These are phyloP conservation scores for Hansenula anomala DNA, from an alignment of 1,139 yeast genomes.

Conservation along the genomic window DNA sequence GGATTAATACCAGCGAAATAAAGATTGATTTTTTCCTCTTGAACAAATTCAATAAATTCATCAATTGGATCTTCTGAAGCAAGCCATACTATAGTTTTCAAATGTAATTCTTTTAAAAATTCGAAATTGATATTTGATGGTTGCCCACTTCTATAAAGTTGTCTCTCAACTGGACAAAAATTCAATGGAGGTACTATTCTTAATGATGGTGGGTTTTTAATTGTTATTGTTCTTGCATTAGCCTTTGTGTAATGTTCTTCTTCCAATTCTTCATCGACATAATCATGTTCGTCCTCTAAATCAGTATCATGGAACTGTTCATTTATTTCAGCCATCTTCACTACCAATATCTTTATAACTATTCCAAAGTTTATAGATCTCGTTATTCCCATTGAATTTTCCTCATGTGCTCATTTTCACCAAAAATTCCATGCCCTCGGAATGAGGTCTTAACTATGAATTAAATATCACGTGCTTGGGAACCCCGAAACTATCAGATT, in stretches of 20 bases:
- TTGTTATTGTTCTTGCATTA: conserved; percentile 17
- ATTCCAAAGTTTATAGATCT: too few relatives aligned
- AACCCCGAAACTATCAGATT: too few relatives aligned
- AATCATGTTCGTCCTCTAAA: conserved; percentile 18
- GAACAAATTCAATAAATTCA: conserved; percentile 77
- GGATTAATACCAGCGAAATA: conserved; percentile 55
- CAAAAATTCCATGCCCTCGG: too few relatives aligned
- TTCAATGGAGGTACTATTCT: conserved; percentile 89
- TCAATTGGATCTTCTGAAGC: conserved; percentile 96
- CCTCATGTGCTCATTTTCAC: too few relatives aligned
- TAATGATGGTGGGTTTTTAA: conserved; percentile 45
- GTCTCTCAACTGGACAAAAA: conserved; percentile 89
- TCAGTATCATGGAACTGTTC: conserved; percentile 10
- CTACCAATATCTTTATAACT: neutral
- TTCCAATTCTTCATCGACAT: conserved; percentile 27
- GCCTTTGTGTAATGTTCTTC: conserved; percentile 22
- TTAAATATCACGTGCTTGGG: too few relatives aligned
- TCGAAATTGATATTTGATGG: conserved; percentile 95
- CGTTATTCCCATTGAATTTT: neutral
- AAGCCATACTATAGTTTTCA: conserved; percentile 85
- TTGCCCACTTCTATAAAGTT: conserved; percentile 85
- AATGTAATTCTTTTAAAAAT: conserved; percentile 66
- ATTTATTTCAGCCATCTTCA: neutral
- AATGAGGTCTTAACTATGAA: too few relatives aligned
- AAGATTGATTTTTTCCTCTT: conserved; percentile 58